Conservation (phyloP, 2,329 filamentous ascomycete genomes). For the Aplosporella prunicola region DNA sequence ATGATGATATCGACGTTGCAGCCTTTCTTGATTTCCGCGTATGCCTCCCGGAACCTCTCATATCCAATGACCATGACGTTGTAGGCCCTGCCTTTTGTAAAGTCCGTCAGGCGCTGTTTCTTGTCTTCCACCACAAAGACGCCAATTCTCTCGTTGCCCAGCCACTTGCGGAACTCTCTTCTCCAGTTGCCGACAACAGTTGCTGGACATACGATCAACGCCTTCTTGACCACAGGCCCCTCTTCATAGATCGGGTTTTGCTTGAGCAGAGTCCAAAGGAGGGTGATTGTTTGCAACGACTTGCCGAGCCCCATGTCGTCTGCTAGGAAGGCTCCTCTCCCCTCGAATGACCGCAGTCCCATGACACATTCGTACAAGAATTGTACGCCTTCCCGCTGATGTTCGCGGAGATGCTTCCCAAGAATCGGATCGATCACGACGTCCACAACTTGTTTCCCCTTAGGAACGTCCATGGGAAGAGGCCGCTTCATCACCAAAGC, state of each 20-base stretch:
- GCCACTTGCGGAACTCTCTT: slow-evolving; percentile 64
- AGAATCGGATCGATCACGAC: slow-evolving; percentile 63
- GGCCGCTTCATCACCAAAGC: slow-evolving; percentile 57
- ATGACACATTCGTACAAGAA: slow-evolving; percentile 70
- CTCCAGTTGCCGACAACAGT: slow-evolving; percentile 65
- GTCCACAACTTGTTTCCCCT: slow-evolving; percentile 58
- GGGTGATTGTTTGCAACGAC: slow-evolving; percentile 61
- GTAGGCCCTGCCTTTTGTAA: slow-evolving; percentile 58
- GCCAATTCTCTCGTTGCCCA: slow-evolving; percentile 60
- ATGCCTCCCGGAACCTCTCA: slow-evolving; percentile 56
- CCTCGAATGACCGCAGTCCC: slow-evolving; percentile 57
- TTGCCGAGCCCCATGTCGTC: slow-evolving; percentile 72
- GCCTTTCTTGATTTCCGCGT: slow-evolving; percentile 55
- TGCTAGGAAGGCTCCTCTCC: slow-evolving; percentile 60
- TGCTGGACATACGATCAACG: slow-evolving; percentile 63
- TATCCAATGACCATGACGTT: slow-evolving; percentile 67
- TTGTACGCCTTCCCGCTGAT: slow-evolving; percentile 59
- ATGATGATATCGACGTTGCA: slow-evolving; percentile 59
- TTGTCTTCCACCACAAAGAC: slow-evolving; percentile 56
- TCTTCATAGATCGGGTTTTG: slow-evolving; percentile 57
- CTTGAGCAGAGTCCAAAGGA: slow-evolving; percentile 63
- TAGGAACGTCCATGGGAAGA: slow-evolving; percentile 41
- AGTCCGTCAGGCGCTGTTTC: slow-evolving; percentile 53
- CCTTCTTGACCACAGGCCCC: slow-evolving; percentile 56
- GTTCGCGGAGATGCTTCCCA: slow-evolving; percentile 51